Evolutionary conservation across 768 basidiomycete species (phyloP), one percentile per base, ranked within the genome.

Genomic region (Pisolithus microcarpus): DNA sequence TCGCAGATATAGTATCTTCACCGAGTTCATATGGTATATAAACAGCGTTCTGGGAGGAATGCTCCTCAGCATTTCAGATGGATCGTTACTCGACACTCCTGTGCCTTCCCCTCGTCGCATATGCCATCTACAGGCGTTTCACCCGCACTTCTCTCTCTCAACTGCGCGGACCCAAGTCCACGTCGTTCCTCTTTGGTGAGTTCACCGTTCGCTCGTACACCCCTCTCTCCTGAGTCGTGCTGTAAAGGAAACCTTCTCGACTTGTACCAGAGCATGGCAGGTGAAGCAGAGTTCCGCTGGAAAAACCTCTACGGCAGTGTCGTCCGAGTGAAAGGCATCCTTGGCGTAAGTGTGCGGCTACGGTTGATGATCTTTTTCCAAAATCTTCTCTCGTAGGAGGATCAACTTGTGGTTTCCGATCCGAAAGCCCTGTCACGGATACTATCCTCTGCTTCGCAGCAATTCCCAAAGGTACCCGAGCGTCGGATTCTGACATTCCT

Each of bases 371-470:
- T 8, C 7, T 16, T 30, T 5, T 5, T 19, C 44, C 51, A 63
- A 63, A 36, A n/a, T 37, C 30, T 18, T 52, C 55, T 19, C 46
- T 21, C 38, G 15, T 48, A 76, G 77, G 71, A 70, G 54, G 71
- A 77, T 50, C 65, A 70, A 24, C 71, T 79, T 16, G 57, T 77
- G 31, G 56, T 78, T 4, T 63, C 74, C 5, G 78, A 80, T 58
- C 71, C 75, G 5, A 78, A 79, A 54, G 76, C 75, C 6, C 39
- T 70, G 0, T 66, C 62, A 36, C 57, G 57, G 47, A 66, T 78
- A 36, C 70, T 73, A 52, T 69, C 71, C 26, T 73, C 73, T 2
- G 66, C 72, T 3, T 72, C 66, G 2, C 75, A 79, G 50, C 63
- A 64, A 23, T 79, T 72, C 52, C 60, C 58, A 23, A 79, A 76